Evolutionary conservation across 1,284 basidiomycete genomes (phyloP), one percentile per base, ranked within the genome.

Genomic region (Cerrena zonata): DNA sequence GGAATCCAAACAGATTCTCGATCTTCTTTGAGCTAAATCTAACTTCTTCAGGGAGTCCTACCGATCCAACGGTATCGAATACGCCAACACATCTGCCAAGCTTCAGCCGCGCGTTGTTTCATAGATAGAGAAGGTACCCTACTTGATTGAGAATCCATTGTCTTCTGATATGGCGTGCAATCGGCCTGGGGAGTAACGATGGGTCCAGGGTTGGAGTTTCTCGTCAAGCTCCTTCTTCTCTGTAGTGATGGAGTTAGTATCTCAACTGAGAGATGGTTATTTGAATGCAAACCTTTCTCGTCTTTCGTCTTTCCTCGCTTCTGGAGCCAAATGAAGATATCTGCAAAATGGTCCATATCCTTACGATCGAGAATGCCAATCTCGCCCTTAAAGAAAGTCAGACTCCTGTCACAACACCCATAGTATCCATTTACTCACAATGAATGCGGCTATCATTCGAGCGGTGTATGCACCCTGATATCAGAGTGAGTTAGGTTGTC

Each of bases 41-140:
- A 10, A 87, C 58, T 55, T 85, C 82, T 57, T 81, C 79, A 1
- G 84, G 85, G 21, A 87, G 62, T 10, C 84, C 85, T 25, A 86
- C 62, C 18, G 81, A 76, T 12, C 84, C 84, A 22, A 87, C 85
- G 2, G 85, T 87, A 59, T 87, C 84, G 58, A 82, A 87, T 15
- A 87, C 82, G 2, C 85, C 85, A 46, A 87, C 57, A 56, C 82
- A 83, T 65, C 85, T 87, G 49, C 21, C 44, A 42, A 38, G 25
- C 19, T 22, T 42, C 23, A 24, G 22, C 15, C 41, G 15, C 5
- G 13, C 4, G 13, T 39, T 4, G 13, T 21, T 21, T 39, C n/a
- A 15, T n/a, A n/a, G n/a, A n/a, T n/a, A n/a, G 10, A 47, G 48
- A 10, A 12, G 22, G 23, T 27, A 22, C 55, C 73, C 51, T 52